phyloP scores from a whole-genome alignment of 495 filamentous ascomycete species.

The Xylaria intraflava region DNA sequence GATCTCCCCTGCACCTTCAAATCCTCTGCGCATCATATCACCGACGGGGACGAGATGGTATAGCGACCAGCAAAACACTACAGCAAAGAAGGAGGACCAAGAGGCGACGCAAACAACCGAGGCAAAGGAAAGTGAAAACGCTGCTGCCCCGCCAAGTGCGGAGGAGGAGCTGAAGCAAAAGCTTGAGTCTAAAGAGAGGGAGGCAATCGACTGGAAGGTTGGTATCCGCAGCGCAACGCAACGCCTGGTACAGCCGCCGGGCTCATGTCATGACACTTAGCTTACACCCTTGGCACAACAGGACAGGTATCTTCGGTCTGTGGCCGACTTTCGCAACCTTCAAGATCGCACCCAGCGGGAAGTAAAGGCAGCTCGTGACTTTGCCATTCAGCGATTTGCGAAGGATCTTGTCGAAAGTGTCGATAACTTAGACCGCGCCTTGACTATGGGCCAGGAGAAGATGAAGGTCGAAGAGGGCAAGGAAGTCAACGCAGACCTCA shows the following conservation, averaged over 20 bases:
- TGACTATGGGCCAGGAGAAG: conserved; percentile 72
- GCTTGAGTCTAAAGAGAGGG: conserved; percentile 77
- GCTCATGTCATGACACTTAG: not conserved
- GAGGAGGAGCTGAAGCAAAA: conserved; percentile 51
- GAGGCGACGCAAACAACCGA: conserved; percentile 21
- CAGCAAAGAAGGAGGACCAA: conserved; percentile 33
- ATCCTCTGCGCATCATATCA: conserved; percentile 20
- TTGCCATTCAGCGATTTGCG: conserved; percentile 91
- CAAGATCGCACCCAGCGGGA: conserved; percentile 93
- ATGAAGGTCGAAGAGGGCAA: conserved; percentile 49
- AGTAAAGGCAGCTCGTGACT: conserved; percentile 76
- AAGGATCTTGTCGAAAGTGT: conserved; percentile 88
- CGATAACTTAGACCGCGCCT: conserved; percentile 93
- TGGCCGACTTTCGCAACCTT: conserved; percentile 95
- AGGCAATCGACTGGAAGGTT: conserved; percentile 83
- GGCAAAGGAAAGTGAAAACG: conserved; percentile 27
- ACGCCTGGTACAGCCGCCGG: not conserved
- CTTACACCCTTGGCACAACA: conserved; percentile 32
- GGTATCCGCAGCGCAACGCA: conserved; percentile 16
- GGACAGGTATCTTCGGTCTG: conserved; percentile 88
- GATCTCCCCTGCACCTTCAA: conserved; percentile 22
- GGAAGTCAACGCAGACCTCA: conserved; percentile 59
- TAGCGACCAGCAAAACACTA: conserved; percentile 35
- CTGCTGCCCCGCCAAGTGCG: conserved; percentile 18
- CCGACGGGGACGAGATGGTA: conserved; percentile 36